phyloP scores from a whole-genome alignment of 371 early-diverging fungal species.

The Zychaea mexicana region DNA sequence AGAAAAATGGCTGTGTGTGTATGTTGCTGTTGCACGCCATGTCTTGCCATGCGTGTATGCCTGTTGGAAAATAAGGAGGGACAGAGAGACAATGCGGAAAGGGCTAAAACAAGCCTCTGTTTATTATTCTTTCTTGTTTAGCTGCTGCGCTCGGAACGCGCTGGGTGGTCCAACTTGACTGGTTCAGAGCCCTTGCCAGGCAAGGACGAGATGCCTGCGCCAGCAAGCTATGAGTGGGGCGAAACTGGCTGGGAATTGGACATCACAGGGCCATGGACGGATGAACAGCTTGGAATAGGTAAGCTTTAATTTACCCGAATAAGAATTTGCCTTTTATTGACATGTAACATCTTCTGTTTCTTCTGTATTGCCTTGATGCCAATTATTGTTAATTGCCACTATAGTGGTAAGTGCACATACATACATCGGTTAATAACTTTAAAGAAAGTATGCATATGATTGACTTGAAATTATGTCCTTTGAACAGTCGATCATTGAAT shows the following conservation, averaged over 20 bases:
- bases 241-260: constrained; percentile 28
- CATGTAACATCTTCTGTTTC: not conserved
- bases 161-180: constrained; percentile 30
- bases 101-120: not conserved
- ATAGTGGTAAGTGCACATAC: constrained; percentile 18
- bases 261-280: constrained; percentile 31
- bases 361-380: too few relatives aligned
- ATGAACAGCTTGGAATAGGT: constrained; percentile 29
- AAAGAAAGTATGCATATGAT: too few relatives aligned
- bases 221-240: constrained; percentile 19
- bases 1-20: not conserved
- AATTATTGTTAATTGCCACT: not conserved
- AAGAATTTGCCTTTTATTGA: not conserved
- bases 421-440: too few relatives aligned
- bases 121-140: constrained; percentile 1
- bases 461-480: not conserved
- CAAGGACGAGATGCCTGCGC: constrained; percentile 23
- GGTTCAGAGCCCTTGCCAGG: constrained; percentile 23
- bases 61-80: not conserved
- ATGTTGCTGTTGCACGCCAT: too few relatives aligned
- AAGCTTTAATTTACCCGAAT: constrained; percentile 11
- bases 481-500: constrained; percentile 20
- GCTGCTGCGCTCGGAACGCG: constrained; percentile 28
- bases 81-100: not conserved
- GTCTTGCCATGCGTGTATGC: not conserved